A percentile compares a stretch with the other conserved stretches of the same genome.
Evolutionary conservation across 202 grass and related monocot species (phyloP).

Genomic region (Setaria viridis): DNA sequence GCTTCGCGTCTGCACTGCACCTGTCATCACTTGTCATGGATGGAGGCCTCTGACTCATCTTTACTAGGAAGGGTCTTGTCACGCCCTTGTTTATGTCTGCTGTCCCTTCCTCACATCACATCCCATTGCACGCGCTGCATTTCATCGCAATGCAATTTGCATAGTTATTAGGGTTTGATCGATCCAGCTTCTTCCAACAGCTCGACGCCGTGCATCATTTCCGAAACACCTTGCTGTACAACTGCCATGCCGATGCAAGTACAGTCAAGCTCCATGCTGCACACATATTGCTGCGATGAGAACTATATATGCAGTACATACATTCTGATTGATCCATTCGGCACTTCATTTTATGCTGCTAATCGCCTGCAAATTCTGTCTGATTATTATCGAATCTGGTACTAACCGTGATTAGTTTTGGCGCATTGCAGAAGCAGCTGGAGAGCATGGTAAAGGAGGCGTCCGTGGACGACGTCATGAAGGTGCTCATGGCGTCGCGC

Average conservation of each 20-base stretch:
- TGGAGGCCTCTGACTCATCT: slow-evolving; percentile 59
- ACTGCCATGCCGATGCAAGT: slow-evolving; percentile 43
- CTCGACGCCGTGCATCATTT: slow-evolving; percentile 38
- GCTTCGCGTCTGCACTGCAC: slow-evolving; percentile 42
- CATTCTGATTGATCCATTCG: not conserved
- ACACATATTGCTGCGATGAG: not conserved
- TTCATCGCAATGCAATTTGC: not conserved
- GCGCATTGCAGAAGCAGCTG: slow-evolving; percentile 75
- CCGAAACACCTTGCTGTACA: slow-evolving; percentile 41
- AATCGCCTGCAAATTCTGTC: not conserved
- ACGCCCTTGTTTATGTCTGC: slow-evolving; percentile 58
- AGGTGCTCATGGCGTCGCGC: slow-evolving; percentile 90
- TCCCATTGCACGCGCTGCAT: not conserved
- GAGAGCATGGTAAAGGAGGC: slow-evolving; percentile 97
- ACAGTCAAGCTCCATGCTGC: slow-evolving; percentile 31
- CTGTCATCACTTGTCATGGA: slow-evolving; percentile 75
- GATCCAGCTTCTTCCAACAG: not conserved
- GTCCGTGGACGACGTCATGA: slow-evolving; percentile 96
- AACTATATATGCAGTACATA: not conserved
- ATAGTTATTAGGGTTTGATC: slow-evolving; percentile 52
- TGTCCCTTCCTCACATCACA: slow-evolving; percentile 61
- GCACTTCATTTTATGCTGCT: slow-evolving; percentile 42
- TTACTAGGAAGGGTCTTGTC: slow-evolving; percentile 96
- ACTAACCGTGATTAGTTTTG: not conserved
- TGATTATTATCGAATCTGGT: not conserved